Evolutionary conservation across 2,329 filamentous ascomycete species (phyloP), one percentile per base, ranked within the genome.

Genomic region (Fusarium mexicanum): DNA sequence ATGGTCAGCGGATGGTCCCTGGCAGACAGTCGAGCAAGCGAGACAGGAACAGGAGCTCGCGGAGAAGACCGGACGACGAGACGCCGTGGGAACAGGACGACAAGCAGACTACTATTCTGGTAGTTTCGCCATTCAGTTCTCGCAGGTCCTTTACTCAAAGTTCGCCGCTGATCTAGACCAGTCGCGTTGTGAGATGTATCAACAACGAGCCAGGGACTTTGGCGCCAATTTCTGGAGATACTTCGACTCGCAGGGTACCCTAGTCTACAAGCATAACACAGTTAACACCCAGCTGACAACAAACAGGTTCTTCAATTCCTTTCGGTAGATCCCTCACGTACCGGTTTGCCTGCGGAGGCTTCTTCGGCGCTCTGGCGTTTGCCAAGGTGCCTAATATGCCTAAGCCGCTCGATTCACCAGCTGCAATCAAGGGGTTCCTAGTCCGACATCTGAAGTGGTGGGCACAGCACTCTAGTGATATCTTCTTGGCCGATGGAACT

Each of bases 91-190:
- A 2, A 54, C 72, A 0, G 79, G 81, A 4, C 44, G 81, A 10
- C 86, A 88, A 51, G 86, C 83, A 0, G 87, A 88, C 59, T 88
- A 88, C 73, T 88, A 88, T 62, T 88, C 86, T 2, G 86, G 86
- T 0, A 88, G 87, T 51, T 88, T 88, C 62, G 87, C 87, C 0
- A 86, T 88, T 14, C 87, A 88, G 62, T 88, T 87, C 40, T 84
- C 82, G 5, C 86, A 88, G 65, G 76, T 88, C 6, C 76, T 87
- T 0, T 88, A 86, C 67, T 79, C 82, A 1, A 84, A 82, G 13
- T 85, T 86, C 67, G 85, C 85, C 0, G 66, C 72, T 1, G 83
- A 86, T 22, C 47, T 85, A 7, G 86, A 88, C 55, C 78, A 80
- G 0, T 69, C 77, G 37, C 77, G 86, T 26, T 81, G 81, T 8